Percentiles rank a stretch among this genome's conserved stretches.
These are phyloP conservation scores for Aegilops bicornis DNA, from an alignment of 176 grass and related monocot species.

Conservation along the genomic window DNA sequence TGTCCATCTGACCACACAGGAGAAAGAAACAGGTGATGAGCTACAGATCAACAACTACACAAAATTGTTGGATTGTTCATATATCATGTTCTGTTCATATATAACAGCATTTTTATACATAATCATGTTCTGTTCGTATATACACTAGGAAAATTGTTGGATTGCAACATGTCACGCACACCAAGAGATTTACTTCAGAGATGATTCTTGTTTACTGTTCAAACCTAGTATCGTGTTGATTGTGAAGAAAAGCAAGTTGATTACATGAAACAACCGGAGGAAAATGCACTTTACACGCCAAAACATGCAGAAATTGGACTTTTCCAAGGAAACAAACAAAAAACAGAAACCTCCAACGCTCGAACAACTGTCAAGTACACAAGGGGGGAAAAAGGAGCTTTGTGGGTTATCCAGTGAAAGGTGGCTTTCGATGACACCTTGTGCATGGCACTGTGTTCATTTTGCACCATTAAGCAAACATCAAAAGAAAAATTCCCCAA, in stretches of 20 bases:
- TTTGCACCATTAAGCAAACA: not conserved
- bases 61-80: too few relatives aligned
- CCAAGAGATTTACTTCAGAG: not conserved
- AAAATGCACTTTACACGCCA: not conserved
- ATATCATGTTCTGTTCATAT: too few relatives aligned
- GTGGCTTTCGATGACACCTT: conserved; percentile 23
- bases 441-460: conserved; percentile 48
- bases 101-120: not conserved
- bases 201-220: conserved; percentile 8
- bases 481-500: not conserved
- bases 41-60: not conserved
- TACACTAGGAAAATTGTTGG: not conserved
- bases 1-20: conserved; percentile 69
- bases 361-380: conserved; percentile 2
- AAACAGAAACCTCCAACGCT: not conserved
- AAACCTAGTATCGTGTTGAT: conserved; percentile 14
- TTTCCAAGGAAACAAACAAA: not conserved
- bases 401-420: not conserved
- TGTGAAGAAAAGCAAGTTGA: conserved; percentile 5
- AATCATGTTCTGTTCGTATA: too few relatives aligned
- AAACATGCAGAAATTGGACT: conserved; percentile 1
- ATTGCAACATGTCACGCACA: not conserved
- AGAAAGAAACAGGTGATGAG: conserved; percentile 29
- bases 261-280: not conserved
- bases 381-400: not conserved